Conservation (phyloP, 768 basidiomycete genomes). For the Chalciporus sphaerocephalus region DNA sequence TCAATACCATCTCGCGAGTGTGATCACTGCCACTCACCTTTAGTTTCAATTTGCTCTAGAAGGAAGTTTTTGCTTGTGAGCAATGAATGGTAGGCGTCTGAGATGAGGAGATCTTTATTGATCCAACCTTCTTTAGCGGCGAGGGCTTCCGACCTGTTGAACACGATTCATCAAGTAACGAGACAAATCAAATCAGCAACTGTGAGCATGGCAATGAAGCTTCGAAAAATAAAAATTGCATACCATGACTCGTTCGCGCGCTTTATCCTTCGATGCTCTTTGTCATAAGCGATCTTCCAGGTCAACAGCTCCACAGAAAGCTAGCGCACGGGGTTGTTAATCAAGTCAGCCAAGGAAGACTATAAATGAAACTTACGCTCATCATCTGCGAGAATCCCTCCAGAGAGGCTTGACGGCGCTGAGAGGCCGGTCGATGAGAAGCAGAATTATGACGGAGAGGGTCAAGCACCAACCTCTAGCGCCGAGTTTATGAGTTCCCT, state of each 20-base stretch:
- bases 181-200: not conserved
- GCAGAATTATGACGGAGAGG: not conserved
- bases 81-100: slow-evolving; percentile 38
- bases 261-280: not conserved
- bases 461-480: not conserved
- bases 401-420: slow-evolving; percentile 6
- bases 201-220: not conserved
- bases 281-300: slow-evolving; percentile 28
- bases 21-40: slow-evolving; percentile 31
- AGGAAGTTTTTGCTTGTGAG: slow-evolving; percentile 35
- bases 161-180: not conserved
- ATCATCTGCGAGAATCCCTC: slow-evolving; percentile 8
- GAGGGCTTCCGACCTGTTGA: slow-evolving; percentile 33
- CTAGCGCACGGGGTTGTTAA: slow-evolving; percentile 2
- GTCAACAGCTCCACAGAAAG: slow-evolving; percentile 20
- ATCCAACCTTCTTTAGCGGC: slow-evolving; percentile 43
- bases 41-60: slow-evolving; percentile 35
- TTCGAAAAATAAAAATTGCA: not conserved
- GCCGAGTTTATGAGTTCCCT: too few species aligned
- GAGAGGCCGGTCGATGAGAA: not conserved
- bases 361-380: slow-evolving; percentile 3
- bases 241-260: slow-evolving; percentile 16
- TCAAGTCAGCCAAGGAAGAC: not conserved
- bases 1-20: not conserved
- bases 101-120: slow-evolving; percentile 37